Conservation (phyloP, 1,284 basidiomycete species). For the Marasmius sp. region DNA sequence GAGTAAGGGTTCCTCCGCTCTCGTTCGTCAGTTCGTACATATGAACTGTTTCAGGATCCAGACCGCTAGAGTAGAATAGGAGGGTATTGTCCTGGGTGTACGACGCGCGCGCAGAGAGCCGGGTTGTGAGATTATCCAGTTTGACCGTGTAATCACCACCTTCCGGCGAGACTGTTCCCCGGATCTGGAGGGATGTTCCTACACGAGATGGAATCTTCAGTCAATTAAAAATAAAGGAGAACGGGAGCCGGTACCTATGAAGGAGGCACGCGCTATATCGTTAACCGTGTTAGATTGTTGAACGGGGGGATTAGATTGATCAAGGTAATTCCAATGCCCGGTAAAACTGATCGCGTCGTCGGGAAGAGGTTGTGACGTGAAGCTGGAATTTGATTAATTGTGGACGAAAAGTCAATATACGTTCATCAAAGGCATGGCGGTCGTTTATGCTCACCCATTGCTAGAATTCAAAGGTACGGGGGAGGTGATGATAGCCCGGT, state of each 20-base stretch:
- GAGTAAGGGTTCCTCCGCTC: conserved; percentile 43
- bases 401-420: conserved; percentile 1
- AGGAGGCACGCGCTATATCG: conserved; percentile 43
- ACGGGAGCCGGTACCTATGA: conserved; percentile 40
- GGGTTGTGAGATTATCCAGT: conserved; percentile 49
- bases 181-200: conserved; percentile 61
- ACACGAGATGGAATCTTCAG: not conserved
- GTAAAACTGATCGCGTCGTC: not conserved
- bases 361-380: not conserved
- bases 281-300: conserved; percentile 49
- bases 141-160: conserved; percentile 60
- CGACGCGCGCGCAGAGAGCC: conserved; percentile 49
- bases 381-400: conserved; percentile 5
- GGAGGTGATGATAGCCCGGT: conserved; percentile 45
- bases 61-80: conserved; percentile 62
- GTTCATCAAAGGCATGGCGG: not conserved
- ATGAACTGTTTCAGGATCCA: conserved; percentile 51
- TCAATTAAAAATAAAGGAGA: not conserved
- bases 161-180: conserved; percentile 52
- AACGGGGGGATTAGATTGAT: conserved; percentile 25
- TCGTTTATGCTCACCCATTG: conserved; percentile 34
- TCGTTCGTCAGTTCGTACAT: conserved; percentile 55
- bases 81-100: conserved; percentile 50
- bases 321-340: conserved; percentile 5
- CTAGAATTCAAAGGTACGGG: not conserved